Base-by-base conservation (phyloP, 495 filamentous ascomycete species). In the Penicillium angulare region DNA sequence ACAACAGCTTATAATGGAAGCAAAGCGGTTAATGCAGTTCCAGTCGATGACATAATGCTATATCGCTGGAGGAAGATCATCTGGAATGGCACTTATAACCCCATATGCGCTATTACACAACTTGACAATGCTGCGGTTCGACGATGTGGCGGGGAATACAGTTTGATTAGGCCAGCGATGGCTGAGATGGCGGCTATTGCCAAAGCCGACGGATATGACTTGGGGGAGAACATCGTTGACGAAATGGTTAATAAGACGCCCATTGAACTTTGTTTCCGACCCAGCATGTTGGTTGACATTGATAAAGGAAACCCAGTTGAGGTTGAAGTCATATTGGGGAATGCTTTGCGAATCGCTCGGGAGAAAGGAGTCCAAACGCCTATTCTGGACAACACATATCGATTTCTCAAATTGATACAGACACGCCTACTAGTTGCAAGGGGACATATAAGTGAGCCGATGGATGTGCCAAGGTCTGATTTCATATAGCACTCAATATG, bases 251-350 rank as follows among this genome's bases (percentile, higher is more conserved):
- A 55, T 10, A 21, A 7, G 6, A 50, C 47, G 5, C 56, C 56
- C 2, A 20, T 55, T n/a, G 56, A 55, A 18, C 24, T 48, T n/a
- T 40, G 17, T 12, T 55, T 55, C 38, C 38, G 51, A 3, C 56
- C 56, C 5, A 59, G 56, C 24, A 55, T 59, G 56, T 29, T 55
- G 16, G 49, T 54, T 10, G 52, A 53, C 15, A 23, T 31, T 12
- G 51, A 58, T 31, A 58, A 58, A 24, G 55, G 40, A 10, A 54
- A 46, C 20, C 59, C 43, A 8, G 31, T 59, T 31, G 59, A 49
- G 36, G 44, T 52, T 17, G 56, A 55, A 41, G 56, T 61, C 6
- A 59, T 53, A 17, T 24, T 58, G 39, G 56, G 52, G 6, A 61
- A 58, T 48, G 47, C 52, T 29, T 20, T 61, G 34, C 26, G 47